Percentiles rank a stretch among this genome's conserved stretches.
phyloP scores from a whole-genome alignment of 495 filamentous ascomycete species.

The Penicillium malachiteum region DNA sequence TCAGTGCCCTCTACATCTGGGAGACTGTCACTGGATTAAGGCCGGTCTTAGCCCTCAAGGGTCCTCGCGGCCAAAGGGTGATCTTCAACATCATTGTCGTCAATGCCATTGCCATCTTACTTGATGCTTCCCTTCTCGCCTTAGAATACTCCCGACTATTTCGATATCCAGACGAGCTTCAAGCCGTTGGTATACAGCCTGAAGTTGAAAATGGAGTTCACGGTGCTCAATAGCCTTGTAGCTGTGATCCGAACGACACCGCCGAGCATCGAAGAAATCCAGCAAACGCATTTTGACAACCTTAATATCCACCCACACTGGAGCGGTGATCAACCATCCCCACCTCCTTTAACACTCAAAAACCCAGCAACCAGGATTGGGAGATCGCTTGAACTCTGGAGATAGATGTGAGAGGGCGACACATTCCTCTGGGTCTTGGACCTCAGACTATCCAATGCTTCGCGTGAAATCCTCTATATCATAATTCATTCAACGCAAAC shows the following conservation, averaged over 20 bases:
- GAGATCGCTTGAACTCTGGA: background rate
- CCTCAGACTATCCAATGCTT: slow-evolving; percentile 7
- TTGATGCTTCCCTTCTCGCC: slow-evolving; percentile 35
- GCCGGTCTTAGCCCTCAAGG: slow-evolving; percentile 26
- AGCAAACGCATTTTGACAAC: slow-evolving; percentile 1
- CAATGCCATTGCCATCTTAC: slow-evolving; percentile 37
- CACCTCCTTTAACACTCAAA: background rate
- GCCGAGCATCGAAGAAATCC: slow-evolving; percentile 9
- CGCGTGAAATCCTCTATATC: slow-evolving; percentile 1
- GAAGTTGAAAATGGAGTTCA: slow-evolving; percentile 54
- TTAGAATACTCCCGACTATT: slow-evolving; percentile 36
- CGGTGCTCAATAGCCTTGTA: slow-evolving; percentile 48
- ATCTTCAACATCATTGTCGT: slow-evolving; percentile 45
- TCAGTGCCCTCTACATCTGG: slow-evolving; percentile 50
- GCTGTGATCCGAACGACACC: slow-evolving; percentile 14
- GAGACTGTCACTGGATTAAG: slow-evolving; percentile 37
- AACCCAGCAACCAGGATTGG: background rate
- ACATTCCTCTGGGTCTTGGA: background rate
- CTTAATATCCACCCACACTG: slow-evolving; percentile 10
- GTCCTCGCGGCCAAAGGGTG: slow-evolving; percentile 29
- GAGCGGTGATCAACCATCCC: slow-evolving; percentile 10
- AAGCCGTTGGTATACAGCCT: slow-evolving; percentile 48
- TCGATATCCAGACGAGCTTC: slow-evolving; percentile 40
- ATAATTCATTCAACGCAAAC: background rate
- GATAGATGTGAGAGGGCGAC: background rate